Evolutionary conservation across 495 filamentous ascomycete genomes (phyloP), one percentile per base, ranked within the genome.

Genomic region (Ascodesmis nigricans): DNA sequence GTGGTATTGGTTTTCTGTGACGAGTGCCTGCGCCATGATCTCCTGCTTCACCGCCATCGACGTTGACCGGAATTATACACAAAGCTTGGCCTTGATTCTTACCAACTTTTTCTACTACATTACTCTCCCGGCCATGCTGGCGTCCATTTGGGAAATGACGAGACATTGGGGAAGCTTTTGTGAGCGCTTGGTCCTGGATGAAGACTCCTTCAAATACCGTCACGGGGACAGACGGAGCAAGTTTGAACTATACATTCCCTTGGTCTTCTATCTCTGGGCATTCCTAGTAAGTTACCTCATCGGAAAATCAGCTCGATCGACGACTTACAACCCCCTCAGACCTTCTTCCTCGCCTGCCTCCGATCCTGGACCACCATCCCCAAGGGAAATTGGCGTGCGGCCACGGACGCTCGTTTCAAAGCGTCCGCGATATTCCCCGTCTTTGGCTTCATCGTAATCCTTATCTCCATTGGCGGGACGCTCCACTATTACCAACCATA

Each of bases 151-250:
- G 75, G 75, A 81, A 46, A 66, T 61, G 14, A 65, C 69, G 3
- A 58, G 75, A 10, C 74, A 78, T 51, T 79, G 75, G 75, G 73
- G 71, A 16, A 75, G 69, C 29, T 78, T 73, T 68, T 67, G 75
- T 58, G 74, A 80, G 46, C 58, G 75, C 24, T 71, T 77, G 46
- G 65, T 67, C 34, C 55, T 68, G 35, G 74, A 79, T 37, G 57
- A 60, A 3, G 66, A 78, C 44, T 62, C 71, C 0, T 75, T 68
- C 46, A 45, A 53, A 5, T 59, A 78, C 20, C 50, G 54, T 0
- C 58, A 65, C 19, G 64, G 67, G 40, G 66, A 73, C 43, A 57
- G 53, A 36, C 55, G 72, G 21, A 52, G 61, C 18, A 67, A 61
- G 50, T 54, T 66, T 19, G 75, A 80, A 50, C 67, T 76, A 38